Base-by-base conservation (phyloP, 768 basidiomycete species). In the Lentinula aciculospora region DNA sequence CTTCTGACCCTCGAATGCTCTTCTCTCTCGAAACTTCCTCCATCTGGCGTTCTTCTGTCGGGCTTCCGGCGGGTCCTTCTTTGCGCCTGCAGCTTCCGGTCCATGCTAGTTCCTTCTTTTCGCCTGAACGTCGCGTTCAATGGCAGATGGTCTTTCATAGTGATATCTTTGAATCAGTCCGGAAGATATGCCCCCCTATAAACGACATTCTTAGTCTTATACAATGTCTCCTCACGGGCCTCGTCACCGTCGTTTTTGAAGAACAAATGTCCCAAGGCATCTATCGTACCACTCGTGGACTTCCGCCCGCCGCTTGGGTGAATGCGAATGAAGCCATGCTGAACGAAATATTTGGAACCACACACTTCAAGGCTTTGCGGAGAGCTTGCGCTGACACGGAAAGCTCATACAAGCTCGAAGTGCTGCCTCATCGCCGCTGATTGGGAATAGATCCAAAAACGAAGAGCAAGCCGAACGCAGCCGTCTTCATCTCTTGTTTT, bases 141-240 rank as follows among this genome's bases (percentile, higher is more conserved):
- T 93, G 91, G 90, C 83, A 92, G 69, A 91, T 92, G 89, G 88
- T 91, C 64, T 93, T 93, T 67, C 89, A 87, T 68, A 83, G 81
- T 65, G 86, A 87, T 70, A 82, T 84, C 51, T 88, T 88, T 71
- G 85, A 85, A 65, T 84, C 82, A 28, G 79, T 86, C 57, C 77
- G 86, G 32, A 84, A 85, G 69, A 81, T 84, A 62, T 81, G 83
- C 56, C 79, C 81, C 29, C 86, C 86, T 48, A 80, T 88, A 68
- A 82, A 79, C 70, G 86, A 88, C 68, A 84, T 88, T 63, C 74
- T 88, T 59, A 79, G 78, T 67, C 77, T 88, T 58, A 68, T 88
- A 39, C 86, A 88, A 66, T 88, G 86, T 64, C 82, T 88, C 40
- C 80, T 88, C 65, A 88, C 86, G 58, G 86, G 86, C 63, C 67